These are phyloP conservation scores for Umbellularia californica DNA, from an alignment of 164 flowering plant genomes.

Conservation along the genomic window DNA sequence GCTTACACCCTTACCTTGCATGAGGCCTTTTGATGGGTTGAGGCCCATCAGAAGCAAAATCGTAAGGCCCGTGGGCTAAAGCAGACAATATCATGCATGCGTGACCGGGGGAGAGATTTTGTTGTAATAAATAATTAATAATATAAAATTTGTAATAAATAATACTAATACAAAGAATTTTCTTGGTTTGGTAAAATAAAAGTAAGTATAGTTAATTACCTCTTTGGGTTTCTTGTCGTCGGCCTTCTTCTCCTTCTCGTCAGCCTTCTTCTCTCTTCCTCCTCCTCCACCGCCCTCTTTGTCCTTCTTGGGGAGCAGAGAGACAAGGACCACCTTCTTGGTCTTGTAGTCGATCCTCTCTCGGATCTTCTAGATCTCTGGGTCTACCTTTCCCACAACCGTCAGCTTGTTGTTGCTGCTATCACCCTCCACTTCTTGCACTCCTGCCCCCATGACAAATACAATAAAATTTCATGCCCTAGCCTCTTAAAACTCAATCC, in stretches of 20 bases:
- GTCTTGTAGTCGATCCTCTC: conserved; percentile 37
- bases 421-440: conserved; percentile 29
- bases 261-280: conserved; percentile 25
- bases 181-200: no score
- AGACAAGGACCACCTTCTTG: conserved; percentile 49
- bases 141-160: no score
- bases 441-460: conserved; percentile 28
- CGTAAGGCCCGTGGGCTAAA: no score
- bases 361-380: conserved; percentile 34
- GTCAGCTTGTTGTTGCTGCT: conserved; percentile 35
- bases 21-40: no score
- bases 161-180: no score
- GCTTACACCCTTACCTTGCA: no score
- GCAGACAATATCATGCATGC: no score
- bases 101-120: no score
- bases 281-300: conserved; percentile 20
- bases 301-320: conserved; percentile 33
- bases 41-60: no score
- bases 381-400: conserved; percentile 40
- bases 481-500: no score
- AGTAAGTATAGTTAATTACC: conserved; percentile 3
- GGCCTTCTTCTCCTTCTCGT: conserved; percentile 15
- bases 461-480: no score
- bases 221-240: conserved; percentile 25
- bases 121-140: no score